phyloP scores from a whole-genome alignment of 2,329 filamentous ascomycete species.

The Botryotinia narcissicola region DNA sequence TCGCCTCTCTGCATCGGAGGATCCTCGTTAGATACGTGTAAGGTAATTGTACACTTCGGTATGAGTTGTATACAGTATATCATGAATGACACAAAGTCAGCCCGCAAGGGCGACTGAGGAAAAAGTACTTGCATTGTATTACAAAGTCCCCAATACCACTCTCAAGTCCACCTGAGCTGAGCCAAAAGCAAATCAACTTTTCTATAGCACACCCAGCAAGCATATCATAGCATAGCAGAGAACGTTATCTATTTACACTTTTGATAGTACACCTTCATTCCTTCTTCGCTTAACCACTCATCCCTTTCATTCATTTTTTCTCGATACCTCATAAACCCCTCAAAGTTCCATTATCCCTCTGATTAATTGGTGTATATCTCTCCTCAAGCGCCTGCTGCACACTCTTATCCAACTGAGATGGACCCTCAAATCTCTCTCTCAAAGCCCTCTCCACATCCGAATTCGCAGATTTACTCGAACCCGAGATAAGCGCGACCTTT shows the following conservation, averaged over 20 bases:
- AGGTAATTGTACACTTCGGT: background rate
- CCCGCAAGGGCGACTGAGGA: slow-evolving; percentile 17
- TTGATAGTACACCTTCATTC: slow-evolving; percentile 8
- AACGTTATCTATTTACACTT: slow-evolving; percentile 22
- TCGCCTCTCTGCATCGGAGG: background rate
- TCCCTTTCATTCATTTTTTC: background rate
- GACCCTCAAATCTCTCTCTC: slow-evolving; percentile 51
- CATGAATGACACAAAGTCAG: slow-evolving; percentile 5
- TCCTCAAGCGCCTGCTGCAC: slow-evolving; percentile 54
- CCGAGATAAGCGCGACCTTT: slow-evolving; percentile 20
- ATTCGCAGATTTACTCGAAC: slow-evolving; percentile 25
- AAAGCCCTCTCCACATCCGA: slow-evolving; percentile 48
- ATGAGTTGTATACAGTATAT: background rate
- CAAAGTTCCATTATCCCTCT: slow-evolving; percentile 39
- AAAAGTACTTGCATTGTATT: slow-evolving; percentile 11
- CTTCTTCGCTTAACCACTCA: background rate
- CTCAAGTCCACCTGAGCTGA: background rate
- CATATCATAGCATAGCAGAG: slow-evolving; percentile 17
- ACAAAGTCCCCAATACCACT: background rate
- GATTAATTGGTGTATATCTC: slow-evolving; percentile 50
- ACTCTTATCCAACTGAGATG: slow-evolving; percentile 45
- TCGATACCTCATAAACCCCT: slow-evolving; percentile 37
- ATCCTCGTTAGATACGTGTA: background rate
- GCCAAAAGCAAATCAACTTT: slow-evolving; percentile 16
- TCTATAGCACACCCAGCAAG: slow-evolving; percentile 21